phyloP scores from a whole-genome alignment of 371 early-diverging fungal genomes.

The Mortierella sp. region DNA sequence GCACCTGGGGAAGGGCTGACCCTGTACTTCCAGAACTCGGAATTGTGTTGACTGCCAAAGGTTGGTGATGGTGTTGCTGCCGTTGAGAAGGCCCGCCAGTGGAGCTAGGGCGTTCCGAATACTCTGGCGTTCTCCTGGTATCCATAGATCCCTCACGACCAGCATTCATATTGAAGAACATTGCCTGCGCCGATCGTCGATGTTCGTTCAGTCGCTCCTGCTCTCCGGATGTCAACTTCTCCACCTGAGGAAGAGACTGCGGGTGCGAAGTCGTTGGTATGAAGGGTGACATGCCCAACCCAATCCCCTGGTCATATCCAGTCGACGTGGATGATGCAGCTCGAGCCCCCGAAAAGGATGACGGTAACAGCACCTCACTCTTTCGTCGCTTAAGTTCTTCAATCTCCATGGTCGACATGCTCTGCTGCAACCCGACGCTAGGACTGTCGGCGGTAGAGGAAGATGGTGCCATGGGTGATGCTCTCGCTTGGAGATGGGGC shows the following conservation, averaged over 20 bases:
- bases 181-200: slow-evolving; percentile 45
- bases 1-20: slow-evolving; percentile 8
- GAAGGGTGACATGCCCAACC: slow-evolving; percentile 41
- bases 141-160: slow-evolving; percentile 19
- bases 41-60: not conserved
- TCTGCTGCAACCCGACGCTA: slow-evolving; percentile 21
- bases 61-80: not conserved
- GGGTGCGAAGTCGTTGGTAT: slow-evolving; percentile 16
- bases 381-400: slow-evolving; percentile 46
- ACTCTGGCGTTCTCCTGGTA: slow-evolving; percentile 4
- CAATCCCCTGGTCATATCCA: slow-evolving; percentile 23
- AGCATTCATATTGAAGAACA: slow-evolving; percentile 13
- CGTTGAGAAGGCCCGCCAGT: not conserved
- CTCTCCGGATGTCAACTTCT: slow-evolving; percentile 36
- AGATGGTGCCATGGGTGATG: not conserved
- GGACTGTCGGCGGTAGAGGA: slow-evolving; percentile 23
- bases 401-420: slow-evolving; percentile 32
- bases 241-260: slow-evolving; percentile 29
- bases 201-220: slow-evolving; percentile 45
- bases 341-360: slow-evolving; percentile 20
- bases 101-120: not conserved
- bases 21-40: slow-evolving; percentile 13
- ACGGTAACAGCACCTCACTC: slow-evolving; percentile 40
- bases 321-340: not conserved
- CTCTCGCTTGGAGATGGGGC: slow-evolving; percentile 46